Base-by-base conservation (phyloP, 2,329 filamentous ascomycete genomes). In the Pestalotiopsis sp. region DNA sequence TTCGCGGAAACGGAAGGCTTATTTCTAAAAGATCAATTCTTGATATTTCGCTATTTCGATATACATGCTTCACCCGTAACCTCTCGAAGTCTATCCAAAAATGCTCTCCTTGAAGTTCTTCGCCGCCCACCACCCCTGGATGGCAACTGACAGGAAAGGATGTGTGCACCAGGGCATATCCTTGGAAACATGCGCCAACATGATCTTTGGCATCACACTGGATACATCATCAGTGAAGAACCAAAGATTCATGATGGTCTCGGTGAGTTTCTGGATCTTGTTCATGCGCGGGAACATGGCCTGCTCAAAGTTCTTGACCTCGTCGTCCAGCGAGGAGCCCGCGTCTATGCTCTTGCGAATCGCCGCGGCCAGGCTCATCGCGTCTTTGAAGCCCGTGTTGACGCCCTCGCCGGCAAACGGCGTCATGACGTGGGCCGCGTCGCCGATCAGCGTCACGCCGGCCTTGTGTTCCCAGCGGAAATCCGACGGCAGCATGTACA, bases 341-440 rank as follows among this genome's bases (percentile, higher is more conserved):
- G 14, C 70, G 23, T 76, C 65, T 2, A 71, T 69, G 1, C 76
- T 74, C 9, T 70, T 69, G 63, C 80, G 73, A 69, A 88, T 84
- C 6, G 81, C 79, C 38, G 78, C 74, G 0, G 83, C 84, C 23
- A 91, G 79, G 25, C 82, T 76, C 70, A 85, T 75, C 7, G 87
- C 84, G 74, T 91, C 88, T 61, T 84, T 81, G 75, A 91, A 82
- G 1, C 83, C 87, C 23, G 84, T 78, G 73, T 91, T 90, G 31
- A 90, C 87, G 2, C 88, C 88, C 68, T 89, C 87, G 4, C 89
- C 89, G 1, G 85, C 85, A 70, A 85, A 88, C 0, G 86, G 86
- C 0, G 84, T 84, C 86, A 89, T 89, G 25, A 89, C 73, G 75
- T 91, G 88, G 7, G 88, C 88, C 0, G 88, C 86, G 72, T 91